phyloP scores from a whole-genome alignment of 1,284 basidiomycete genomes.

The Sporisorium sorghi region DNA sequence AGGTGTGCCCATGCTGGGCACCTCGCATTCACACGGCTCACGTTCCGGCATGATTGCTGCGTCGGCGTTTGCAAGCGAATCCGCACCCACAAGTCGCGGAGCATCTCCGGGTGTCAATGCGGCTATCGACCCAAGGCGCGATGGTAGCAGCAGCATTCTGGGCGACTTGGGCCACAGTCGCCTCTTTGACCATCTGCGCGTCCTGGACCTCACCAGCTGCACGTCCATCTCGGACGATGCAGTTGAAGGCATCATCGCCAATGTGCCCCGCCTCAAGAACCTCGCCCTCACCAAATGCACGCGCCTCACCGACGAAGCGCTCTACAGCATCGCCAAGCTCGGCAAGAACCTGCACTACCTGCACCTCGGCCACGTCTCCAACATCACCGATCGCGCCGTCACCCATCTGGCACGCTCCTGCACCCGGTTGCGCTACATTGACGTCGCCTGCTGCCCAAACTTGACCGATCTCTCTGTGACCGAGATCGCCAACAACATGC shows the following conservation, averaged over 20 bases:
- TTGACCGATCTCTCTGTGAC: conserved; percentile 94
- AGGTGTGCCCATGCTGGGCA: conserved; percentile 44
- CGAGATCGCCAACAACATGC: conserved; percentile 83
- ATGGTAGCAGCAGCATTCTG: conserved; percentile 18
- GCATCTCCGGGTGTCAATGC: conserved; percentile 37
- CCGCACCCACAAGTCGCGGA: conserved; percentile 49
- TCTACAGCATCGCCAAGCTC: conserved; percentile 86
- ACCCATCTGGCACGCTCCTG: conserved; percentile 85
- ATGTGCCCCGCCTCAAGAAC: conserved; percentile 89
- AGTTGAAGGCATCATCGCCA: conserved; percentile 86
- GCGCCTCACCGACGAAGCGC: conserved; percentile 83
- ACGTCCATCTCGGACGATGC: conserved; percentile 85
- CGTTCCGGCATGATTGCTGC: conserved; percentile 16
- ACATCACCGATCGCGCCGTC: conserved; percentile 89
- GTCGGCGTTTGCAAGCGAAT: conserved; percentile 22
- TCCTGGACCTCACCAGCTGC: conserved; percentile 79
- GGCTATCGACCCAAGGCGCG: conserved; percentile 8
- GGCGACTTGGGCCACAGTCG: conserved; percentile 40
- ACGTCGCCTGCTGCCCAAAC: conserved; percentile 92
- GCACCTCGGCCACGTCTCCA: conserved; percentile 88
- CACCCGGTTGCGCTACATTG: conserved; percentile 93
- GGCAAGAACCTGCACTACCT: conserved; percentile 94
- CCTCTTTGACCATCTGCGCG: conserved; percentile 65
- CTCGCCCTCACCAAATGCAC: conserved; percentile 92
- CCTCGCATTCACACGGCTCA: conserved; percentile 22